Conservation (phyloP, 768 basidiomycete species). For the Termitomyces sp. region DNA sequence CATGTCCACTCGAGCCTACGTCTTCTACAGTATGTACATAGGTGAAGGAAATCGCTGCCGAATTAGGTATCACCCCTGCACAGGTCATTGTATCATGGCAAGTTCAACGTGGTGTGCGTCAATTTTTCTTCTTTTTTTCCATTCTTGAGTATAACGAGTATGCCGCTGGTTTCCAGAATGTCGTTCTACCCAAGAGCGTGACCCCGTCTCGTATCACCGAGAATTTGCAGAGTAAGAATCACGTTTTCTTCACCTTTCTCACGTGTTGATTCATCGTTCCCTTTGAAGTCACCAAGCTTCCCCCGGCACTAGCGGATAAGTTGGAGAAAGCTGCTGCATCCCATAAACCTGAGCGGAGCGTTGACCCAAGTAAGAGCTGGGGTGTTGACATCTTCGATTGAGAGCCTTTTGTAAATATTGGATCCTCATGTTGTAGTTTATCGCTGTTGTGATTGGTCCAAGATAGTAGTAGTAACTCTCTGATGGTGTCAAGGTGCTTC, state of each 20-base stretch:
- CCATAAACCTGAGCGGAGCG: constrained; percentile 49
- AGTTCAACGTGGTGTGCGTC: constrained; percentile 65
- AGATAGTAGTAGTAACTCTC: neutral
- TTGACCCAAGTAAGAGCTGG: constrained; percentile 60
- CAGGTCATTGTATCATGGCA: constrained; percentile 76
- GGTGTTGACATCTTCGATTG: constrained; percentile 64
- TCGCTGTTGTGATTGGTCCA: neutral
- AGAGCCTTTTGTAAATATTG: neutral
- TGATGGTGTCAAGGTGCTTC: neutral
- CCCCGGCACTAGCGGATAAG: constrained; percentile 35
- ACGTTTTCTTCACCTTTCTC: constrained; percentile 7
- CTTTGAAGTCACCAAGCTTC: constrained; percentile 29
- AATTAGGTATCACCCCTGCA: constrained; percentile 67
- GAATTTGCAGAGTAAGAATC: constrained; percentile 60
- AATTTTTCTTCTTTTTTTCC: neutral
- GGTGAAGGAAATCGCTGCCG: constrained; percentile 53
- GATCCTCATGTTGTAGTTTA: neutral
- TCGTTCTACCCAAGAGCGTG: constrained; percentile 76
- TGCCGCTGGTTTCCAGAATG: constrained; percentile 35
- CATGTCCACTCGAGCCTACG: neutral
- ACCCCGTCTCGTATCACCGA: constrained; percentile 62
- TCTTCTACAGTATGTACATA: constrained; percentile 14
- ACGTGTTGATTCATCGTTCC: constrained; percentile 24
- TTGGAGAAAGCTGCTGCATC: constrained; percentile 47
- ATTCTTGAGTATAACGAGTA: neutral